These are phyloP conservation scores for Gymnopilus junonius DNA, from an alignment of 768 basidiomycete genomes.

Conservation along the genomic window DNA sequence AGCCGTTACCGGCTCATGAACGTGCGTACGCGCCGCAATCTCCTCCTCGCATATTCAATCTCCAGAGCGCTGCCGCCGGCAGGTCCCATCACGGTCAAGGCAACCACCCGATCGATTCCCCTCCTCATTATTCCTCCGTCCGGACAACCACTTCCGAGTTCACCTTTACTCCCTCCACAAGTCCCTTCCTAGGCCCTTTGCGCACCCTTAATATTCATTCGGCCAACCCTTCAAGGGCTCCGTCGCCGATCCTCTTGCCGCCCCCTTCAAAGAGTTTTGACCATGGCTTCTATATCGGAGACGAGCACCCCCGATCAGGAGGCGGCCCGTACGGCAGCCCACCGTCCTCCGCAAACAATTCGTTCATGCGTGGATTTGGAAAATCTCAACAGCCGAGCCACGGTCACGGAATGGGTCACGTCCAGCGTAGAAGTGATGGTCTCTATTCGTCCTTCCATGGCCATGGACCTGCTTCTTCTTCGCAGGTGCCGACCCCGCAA, in stretches of 20 bases:
- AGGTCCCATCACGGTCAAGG: conserved; percentile 21
- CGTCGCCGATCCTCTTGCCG: conserved; percentile 72
- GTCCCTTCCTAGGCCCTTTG: conserved; percentile 80
- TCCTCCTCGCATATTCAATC: conserved; percentile 38
- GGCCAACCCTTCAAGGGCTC: conserved; percentile 68
- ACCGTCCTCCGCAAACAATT: conserved; percentile 22
- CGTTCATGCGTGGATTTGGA: conserved; percentile 21
- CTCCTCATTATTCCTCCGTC: conserved; percentile 35
- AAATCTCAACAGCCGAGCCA: conserved; percentile 10
- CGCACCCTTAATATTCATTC: conserved; percentile 78
- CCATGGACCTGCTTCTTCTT: conserved; percentile 16
- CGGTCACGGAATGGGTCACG: conserved; percentile 6
- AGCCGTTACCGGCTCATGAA: conserved; percentile 43
- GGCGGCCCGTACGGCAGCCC: conserved; percentile 35
- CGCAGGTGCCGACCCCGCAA: conserved; percentile 58
- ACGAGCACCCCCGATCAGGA: conserved; percentile 28
- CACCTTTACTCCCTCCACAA: conserved; percentile 70
- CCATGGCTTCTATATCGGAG: conserved; percentile 21
- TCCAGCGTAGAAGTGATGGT: conserved; percentile 22
- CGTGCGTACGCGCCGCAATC: conserved; percentile 32
- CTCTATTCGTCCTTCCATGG: conserved; percentile 18
- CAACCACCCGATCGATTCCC: conserved; percentile 30
- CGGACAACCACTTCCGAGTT: conserved; percentile 36
- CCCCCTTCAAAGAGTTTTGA: conserved; percentile 37
- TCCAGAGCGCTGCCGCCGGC: conserved; percentile 21